Evolutionary conservation across 2,329 filamentous ascomycete species (phyloP).

Genomic region (Fusarium tanahbumbuense): DNA sequence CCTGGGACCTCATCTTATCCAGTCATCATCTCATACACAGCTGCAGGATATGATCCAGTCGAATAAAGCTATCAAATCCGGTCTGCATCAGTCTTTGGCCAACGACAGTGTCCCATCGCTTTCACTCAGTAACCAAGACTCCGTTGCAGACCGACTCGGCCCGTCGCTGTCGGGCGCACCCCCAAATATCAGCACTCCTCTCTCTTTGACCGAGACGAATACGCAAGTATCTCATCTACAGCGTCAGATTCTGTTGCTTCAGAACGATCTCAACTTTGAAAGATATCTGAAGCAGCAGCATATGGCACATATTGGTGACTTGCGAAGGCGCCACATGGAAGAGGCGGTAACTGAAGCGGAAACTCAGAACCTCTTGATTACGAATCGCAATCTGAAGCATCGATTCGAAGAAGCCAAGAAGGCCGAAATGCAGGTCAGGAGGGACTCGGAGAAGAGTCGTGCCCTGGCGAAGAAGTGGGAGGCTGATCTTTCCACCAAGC

Average conservation of each 20-base stretch:
- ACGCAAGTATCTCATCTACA: conserved; percentile 69
- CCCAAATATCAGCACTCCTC: conserved; percentile 44
- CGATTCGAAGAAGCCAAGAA: conserved; percentile 80
- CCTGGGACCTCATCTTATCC: conserved; percentile 62
- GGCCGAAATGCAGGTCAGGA: conserved; percentile 75
- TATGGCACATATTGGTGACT: conserved; percentile 81
- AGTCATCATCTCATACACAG: conserved; percentile 65
- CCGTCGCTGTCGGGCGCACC: conserved; percentile 46
- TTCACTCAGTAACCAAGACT: conserved; percentile 63
- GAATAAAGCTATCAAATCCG: conserved; percentile 68
- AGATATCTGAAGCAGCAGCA: conserved; percentile 87
- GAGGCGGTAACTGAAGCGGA: conserved; percentile 85
- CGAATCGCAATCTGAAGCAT: conserved; percentile 77
- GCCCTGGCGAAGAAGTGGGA: conserved; percentile 83
- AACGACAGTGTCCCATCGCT: conserved; percentile 70
- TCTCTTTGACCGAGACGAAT: conserved; percentile 50
- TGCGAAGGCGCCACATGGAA: conserved; percentile 78
- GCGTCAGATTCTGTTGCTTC: conserved; percentile 78
- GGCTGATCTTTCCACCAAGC: conserved; percentile 73
- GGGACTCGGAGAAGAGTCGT: conserved; percentile 77
- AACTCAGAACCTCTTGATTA: conserved; percentile 82
- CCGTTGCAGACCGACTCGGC: conserved; percentile 54
- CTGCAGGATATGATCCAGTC: conserved; percentile 71
- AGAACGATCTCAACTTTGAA: conserved; percentile 86
- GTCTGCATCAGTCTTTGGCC: conserved; percentile 64